These are phyloP conservation scores for Cotoneaster glaucophyllus DNA, from an alignment of 306 rosid genomes.

Conservation along the genomic window DNA sequence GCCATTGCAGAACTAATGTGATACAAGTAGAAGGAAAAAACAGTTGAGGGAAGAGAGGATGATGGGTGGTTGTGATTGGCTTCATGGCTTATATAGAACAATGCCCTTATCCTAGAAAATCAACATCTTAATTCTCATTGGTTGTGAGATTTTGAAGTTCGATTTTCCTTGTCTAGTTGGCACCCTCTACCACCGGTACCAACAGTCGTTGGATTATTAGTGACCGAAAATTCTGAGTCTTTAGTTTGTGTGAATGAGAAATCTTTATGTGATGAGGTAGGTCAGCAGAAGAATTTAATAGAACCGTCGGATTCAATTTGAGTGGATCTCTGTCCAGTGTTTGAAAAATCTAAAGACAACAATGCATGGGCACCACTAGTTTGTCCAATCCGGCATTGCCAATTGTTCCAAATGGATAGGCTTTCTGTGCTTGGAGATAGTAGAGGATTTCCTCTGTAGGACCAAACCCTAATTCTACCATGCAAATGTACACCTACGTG, in stretches of 20 bases:
- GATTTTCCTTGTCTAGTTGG: constrained; percentile 11
- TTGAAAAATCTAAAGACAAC: neutral
- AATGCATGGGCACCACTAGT: neutral
- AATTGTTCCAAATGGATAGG: neutral
- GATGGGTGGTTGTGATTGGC: constrained; percentile 2
- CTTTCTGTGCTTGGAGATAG: neutral
- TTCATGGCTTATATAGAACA: neutral
- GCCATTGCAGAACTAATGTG: constrained; percentile 16
- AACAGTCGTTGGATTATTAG: neutral
- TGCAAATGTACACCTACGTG: neutral
- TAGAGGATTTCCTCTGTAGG: neutral
- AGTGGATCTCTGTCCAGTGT: neutral
- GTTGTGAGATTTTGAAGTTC: constrained; percentile 8
- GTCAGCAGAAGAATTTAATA: too few relatives aligned
- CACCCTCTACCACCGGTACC: constrained; percentile 12
- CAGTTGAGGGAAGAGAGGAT: neutral
- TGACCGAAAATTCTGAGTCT: too few relatives aligned
- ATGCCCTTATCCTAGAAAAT: constrained; percentile 30
- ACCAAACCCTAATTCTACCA: neutral
- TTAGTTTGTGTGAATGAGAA: neutral
- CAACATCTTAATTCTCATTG: constrained; percentile 28
- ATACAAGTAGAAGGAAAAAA: neutral
- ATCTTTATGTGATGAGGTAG: too few relatives aligned
- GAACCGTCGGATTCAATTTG: too few relatives aligned
- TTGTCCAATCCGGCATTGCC: neutral